Evolutionary conservation across 345 rosid genomes (phyloP).

Genomic region (Ricinus communis): DNA sequence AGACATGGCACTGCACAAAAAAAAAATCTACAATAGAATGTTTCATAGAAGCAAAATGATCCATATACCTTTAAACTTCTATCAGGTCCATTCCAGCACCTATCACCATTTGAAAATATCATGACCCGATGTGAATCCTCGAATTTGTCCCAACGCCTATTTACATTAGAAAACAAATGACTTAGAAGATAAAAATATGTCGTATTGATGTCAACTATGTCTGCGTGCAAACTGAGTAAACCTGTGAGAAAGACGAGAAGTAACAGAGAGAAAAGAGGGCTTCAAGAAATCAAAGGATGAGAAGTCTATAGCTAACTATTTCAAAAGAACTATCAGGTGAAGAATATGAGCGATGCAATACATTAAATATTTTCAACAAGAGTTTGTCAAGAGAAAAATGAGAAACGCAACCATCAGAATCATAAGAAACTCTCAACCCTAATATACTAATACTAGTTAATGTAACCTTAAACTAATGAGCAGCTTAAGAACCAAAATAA

Average conservation of each 20-base stretch:
- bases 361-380: neutral
- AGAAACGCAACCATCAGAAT: neutral
- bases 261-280: neutral
- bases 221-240: neutral
- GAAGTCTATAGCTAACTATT: no score
- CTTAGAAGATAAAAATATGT: neutral
- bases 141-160: conserved; percentile 83
- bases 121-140: conserved; percentile 61
- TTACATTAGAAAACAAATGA: conserved; percentile 7
- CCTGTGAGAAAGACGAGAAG: neutral
- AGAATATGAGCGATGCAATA: neutral
- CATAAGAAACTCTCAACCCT: neutral
- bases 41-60: neutral
- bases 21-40: neutral
- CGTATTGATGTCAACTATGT: neutral
- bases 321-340: neutral
- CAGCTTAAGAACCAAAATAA: neutral
- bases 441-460: neutral
- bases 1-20: no score
- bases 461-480: neutral
- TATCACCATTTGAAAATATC: conserved; percentile 79
- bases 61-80: conserved; percentile 74
- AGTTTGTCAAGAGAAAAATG: neutral
- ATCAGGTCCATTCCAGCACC: conserved; percentile 97
- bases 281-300: neutral